phyloP scores from a whole-genome alignment of 2,329 filamentous ascomycete genomes.

The Hymenoscyphus occultus region DNA sequence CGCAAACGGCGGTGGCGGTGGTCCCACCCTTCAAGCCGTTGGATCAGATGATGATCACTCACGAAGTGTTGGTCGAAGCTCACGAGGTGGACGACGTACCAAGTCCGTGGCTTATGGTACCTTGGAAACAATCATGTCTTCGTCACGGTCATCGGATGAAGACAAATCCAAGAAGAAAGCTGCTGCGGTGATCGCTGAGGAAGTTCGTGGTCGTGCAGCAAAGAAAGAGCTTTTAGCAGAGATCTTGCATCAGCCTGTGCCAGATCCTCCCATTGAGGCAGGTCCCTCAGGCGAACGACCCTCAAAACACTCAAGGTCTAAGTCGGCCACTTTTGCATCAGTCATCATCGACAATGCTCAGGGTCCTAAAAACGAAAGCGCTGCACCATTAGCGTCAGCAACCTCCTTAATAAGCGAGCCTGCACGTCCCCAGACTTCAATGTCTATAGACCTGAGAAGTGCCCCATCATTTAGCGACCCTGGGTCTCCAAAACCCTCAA shows the following conservation, averaged over 20 bases:
- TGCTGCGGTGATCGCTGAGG: constrained; percentile 53
- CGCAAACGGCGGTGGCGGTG: constrained; percentile 42
- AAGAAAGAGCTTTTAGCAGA: constrained; percentile 34
- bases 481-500: constrained; percentile 19
- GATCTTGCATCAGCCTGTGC: constrained; percentile 10
- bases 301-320: constrained; percentile 35
- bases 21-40: constrained; percentile 56
- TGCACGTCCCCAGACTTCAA: constrained; percentile 56
- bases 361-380: constrained; percentile 32
- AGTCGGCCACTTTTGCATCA: constrained; percentile 45
- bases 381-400: constrained; percentile 38
- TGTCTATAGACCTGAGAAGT: constrained; percentile 32
- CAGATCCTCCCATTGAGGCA: constrained; percentile 17
- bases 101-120: constrained; percentile 53
- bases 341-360: constrained; percentile 42
- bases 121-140: constrained; percentile 65
- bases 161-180: constrained; percentile 56
- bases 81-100: constrained; percentile 29
- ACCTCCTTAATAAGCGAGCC: constrained; percentile 52
- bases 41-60: constrained; percentile 54
- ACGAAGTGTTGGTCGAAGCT: constrained; percentile 25
- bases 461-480: constrained; percentile 19
- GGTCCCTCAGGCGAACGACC: constrained; percentile 22
- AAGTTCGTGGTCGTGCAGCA: constrained; percentile 48
- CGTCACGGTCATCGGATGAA: constrained; percentile 61